Percentiles rank a stretch among this genome's conserved stretches.
These are phyloP conservation scores for Cicer bijugum DNA, from an alignment of 306 rosid species.

Conservation along the genomic window DNA sequence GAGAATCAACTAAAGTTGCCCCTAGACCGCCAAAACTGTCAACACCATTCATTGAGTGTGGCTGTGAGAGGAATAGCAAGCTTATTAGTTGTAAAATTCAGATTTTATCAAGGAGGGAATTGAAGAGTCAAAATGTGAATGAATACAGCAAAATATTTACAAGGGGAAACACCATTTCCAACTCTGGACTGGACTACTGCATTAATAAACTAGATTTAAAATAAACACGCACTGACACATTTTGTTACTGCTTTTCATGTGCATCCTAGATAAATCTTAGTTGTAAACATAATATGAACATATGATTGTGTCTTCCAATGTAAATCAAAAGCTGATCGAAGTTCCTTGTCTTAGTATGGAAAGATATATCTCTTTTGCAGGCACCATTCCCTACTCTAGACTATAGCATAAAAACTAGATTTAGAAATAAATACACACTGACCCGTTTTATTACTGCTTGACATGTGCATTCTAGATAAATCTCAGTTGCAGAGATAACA, in stretches of 20 bases:
- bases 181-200: neutral
- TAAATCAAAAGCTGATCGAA: neutral
- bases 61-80: slow-evolving; percentile 56
- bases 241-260: slow-evolving; percentile 11
- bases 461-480: slow-evolving; percentile 6
- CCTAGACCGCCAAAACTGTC: slow-evolving; percentile 69
- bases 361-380: neutral
- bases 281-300: neutral
- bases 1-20: slow-evolving; percentile 73
- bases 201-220: neutral
- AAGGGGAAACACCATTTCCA: slow-evolving; percentile 11
- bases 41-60: slow-evolving; percentile 53
- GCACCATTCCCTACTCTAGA: neutral
- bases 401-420: slow-evolving; percentile 15
- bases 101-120: slow-evolving; percentile 12
- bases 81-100: slow-evolving; percentile 37
- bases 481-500: neutral
- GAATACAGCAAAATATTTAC: slow-evolving; percentile 3
- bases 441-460: slow-evolving; percentile 5
- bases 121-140: slow-evolving; percentile 14
- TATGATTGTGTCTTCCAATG: neutral
- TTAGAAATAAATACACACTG: neutral
- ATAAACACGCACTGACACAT: neutral
- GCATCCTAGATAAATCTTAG: neutral
- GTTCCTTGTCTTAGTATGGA: slow-evolving; percentile 5